Conservation (phyloP, 2,329 filamentous ascomycete species). For the Beauveria medogensis region DNA sequence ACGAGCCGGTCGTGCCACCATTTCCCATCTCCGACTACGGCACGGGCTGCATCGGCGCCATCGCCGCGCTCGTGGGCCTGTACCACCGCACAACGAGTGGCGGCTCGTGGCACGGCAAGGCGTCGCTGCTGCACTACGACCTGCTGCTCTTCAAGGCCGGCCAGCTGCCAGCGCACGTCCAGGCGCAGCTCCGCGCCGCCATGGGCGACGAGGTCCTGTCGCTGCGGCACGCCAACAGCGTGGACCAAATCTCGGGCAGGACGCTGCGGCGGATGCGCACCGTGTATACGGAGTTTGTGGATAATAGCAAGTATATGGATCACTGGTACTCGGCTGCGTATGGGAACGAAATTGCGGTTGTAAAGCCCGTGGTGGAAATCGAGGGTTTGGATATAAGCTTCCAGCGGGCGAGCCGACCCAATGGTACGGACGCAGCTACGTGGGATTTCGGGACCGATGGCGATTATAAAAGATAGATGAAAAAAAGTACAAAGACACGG, state of each 20-base stretch:
- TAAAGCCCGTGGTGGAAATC: conserved; percentile 37
- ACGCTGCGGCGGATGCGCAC: conserved; percentile 47
- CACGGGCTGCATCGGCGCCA: conserved; percentile 63
- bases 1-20: conserved; percentile 58
- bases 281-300: conserved; percentile 47
- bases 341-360: conserved; percentile 30
- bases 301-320: conserved; percentile 37
- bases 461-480: conserved; percentile 17
- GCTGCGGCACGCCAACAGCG: conserved; percentile 52
- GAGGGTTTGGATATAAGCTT: conserved; percentile 37
- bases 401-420: conserved; percentile 34
- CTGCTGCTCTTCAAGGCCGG: conserved; percentile 55
- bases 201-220: conserved; percentile 46
- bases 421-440: conserved; percentile 48
- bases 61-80: conserved; percentile 56
- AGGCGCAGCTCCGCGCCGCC: conserved; percentile 40
- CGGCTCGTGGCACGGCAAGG: conserved; percentile 58
- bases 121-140: conserved; percentile 60
- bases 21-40: conserved; percentile 60
- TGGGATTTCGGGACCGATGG: conserved; percentile 45
- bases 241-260: conserved; percentile 55
- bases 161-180: conserved; percentile 44
- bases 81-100: conserved; percentile 54
- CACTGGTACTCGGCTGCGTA: conserved; percentile 39
- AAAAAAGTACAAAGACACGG: neutral